Base-by-base conservation (phyloP, 2,329 filamentous ascomycete genomes). In the Fusarium mexicanum region DNA sequence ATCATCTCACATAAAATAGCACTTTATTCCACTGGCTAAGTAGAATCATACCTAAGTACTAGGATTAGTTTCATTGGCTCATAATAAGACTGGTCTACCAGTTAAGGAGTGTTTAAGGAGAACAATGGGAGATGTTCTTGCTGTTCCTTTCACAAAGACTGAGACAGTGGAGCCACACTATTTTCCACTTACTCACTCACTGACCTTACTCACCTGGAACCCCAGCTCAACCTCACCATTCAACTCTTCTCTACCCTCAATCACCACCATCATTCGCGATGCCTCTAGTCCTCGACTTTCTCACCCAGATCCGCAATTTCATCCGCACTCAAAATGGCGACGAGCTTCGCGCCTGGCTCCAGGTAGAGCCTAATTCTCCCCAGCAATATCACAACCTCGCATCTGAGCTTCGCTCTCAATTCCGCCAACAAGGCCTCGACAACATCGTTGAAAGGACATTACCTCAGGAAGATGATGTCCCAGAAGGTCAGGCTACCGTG, bases 351-450 rank as follows among this genome's bases (percentile, higher is more conserved):
- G 86, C 90, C 66, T 95, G 90, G 86, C 87, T 97, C 20, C 88
- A 91, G 71, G 91, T 96, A 73, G 93, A 96, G 79, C 93, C 93
- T 10, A 90, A 90, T 37, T 88, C 94, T 35, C 86, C 90, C 5
- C 85, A 89, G 22, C 87, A 91, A 61, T 96, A 96, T 81, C 86
- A 87, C 72, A 85, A 89, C 64, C 90, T 97, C 77, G 89, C 90
- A 35, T 81, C 84, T 31, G 93, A 96, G 83, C 85, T 97, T 58
- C 90, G 88, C 73, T 83, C 84, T 40, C 81, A 85, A 37, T 94
- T 91, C 78, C 79, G 72, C 76, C 75, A 81, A 64, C 72, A 88
- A 18, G 87, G 88, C 22, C 85, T 94, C 53, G 91, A 92, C 54
- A 86, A 85, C 69, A 86, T 91, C 69, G 90, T 94, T 71, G 90